Evolutionary conservation across 2,329 filamentous ascomycete genomes (phyloP).

Genomic region (Microdochium trichocladiopsis): DNA sequence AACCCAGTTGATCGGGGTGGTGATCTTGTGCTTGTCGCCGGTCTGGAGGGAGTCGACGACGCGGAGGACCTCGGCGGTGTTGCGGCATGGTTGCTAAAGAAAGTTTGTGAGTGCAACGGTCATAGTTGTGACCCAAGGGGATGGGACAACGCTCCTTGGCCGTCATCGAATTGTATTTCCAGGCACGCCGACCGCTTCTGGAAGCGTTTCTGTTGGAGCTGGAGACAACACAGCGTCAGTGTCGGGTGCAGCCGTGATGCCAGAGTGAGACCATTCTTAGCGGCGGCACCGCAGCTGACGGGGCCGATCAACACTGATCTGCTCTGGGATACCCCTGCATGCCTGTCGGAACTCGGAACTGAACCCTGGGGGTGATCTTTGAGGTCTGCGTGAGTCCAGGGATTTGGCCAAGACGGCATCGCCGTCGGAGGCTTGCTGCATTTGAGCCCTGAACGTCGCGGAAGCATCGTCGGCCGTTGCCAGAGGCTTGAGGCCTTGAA

Average conservation of each 20-base stretch:
- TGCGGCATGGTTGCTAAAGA: too few species aligned
- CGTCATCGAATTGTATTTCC: neutral
- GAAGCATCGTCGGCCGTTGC: neutral
- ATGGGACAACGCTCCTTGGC: neutral
- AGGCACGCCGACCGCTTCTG: neutral
- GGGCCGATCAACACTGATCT: neutral
- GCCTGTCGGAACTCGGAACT: neutral
- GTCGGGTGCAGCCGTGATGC: neutral
- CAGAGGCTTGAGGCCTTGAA: neutral
- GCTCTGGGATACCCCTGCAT: neutral
- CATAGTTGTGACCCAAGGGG: neutral
- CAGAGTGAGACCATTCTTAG: neutral
- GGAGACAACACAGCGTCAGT: neutral
- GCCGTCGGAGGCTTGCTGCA: too few species aligned
- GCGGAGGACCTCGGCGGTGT: conserved; percentile 71
- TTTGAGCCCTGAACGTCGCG: neutral
- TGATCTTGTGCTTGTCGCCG: conserved; percentile 81
- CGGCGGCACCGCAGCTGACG: neutral
- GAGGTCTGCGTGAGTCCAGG: neutral
- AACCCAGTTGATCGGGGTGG: conserved; percentile 86
- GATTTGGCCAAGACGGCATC: neutral
- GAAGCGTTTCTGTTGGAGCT: neutral
- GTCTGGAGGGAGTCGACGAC: conserved; percentile 74
- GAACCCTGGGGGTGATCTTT: neutral
- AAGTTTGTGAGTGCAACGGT: too few species aligned